Percentiles rank a stretch among this genome's conserved stretches.
These are phyloP conservation scores for Puccinia triticina DNA, from an alignment of 1,284 basidiomycete species.

Conservation along the genomic window DNA sequence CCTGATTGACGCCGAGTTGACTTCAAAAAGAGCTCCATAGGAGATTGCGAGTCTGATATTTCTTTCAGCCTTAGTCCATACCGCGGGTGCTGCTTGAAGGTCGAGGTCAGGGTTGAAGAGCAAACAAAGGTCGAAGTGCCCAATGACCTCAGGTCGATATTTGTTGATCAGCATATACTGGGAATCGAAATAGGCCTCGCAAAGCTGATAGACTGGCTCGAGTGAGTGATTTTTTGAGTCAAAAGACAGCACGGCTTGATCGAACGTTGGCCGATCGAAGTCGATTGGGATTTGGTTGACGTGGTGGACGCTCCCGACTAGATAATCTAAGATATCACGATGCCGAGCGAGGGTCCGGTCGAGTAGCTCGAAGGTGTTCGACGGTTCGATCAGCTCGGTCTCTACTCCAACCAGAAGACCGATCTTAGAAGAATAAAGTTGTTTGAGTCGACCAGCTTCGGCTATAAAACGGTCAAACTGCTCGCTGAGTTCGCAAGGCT, in stretches of 20 bases:
- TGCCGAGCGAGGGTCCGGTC: slow-evolving; percentile 64
- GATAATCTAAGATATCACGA: slow-evolving; percentile 73
- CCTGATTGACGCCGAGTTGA: slow-evolving; percentile 87
- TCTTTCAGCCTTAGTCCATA: slow-evolving; percentile 71
- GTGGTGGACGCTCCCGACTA: slow-evolving; percentile 93
- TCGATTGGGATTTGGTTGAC: slow-evolving; percentile 87
- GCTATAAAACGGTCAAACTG: slow-evolving; percentile 73
- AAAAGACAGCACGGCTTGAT: slow-evolving; percentile 49
- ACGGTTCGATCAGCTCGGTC: slow-evolving; percentile 79
- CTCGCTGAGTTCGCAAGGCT: slow-evolving; percentile 63
- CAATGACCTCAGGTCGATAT: slow-evolving; percentile 84
- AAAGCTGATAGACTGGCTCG: slow-evolving; percentile 59
- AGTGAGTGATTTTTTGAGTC: slow-evolving; percentile 55
- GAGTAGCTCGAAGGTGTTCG: slow-evolving; percentile 67
- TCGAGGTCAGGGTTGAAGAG: slow-evolving; percentile 65
- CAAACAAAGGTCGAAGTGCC: slow-evolving; percentile 87
- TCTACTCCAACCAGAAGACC: slow-evolving; percentile 85
- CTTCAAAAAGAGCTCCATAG: slow-evolving; percentile 91
- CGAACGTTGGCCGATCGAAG: slow-evolving; percentile 76
- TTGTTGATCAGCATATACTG: slow-evolving; percentile 72
- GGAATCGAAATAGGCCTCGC: slow-evolving; percentile 77
- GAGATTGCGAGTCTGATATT: slow-evolving; percentile 75
- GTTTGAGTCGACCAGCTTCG: slow-evolving; percentile 77
- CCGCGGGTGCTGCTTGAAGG: slow-evolving; percentile 61
- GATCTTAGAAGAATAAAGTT: slow-evolving; percentile 68